Base-by-base conservation (phyloP, 179 eudicot species). In the Silene vulgaris region DNA sequence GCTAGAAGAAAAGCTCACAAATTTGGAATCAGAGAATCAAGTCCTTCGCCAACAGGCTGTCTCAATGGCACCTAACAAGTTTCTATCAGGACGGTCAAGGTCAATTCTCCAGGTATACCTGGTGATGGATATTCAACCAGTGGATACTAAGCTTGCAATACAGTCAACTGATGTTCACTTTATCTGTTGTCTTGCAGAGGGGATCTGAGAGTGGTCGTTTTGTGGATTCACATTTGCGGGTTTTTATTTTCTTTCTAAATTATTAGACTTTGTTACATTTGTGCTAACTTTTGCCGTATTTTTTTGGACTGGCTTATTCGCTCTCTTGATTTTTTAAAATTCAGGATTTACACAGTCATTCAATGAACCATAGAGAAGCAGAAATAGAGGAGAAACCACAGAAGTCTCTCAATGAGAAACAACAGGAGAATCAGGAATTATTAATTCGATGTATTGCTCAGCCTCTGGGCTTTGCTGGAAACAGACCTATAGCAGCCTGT, bases 371-470 rank as follows among this genome's bases (percentile, higher is more conserved):
- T 69, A 87, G 95, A 75, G 96, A 88, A 66, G 60, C 85, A 1
- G 98, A 94, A 80, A 64, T 85, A 63, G 98, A 94, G 82, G 98
- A 91, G 84, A 91, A 83, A 79, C 98, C 98, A 65, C 98, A 94
- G 75, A 94, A 90, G 78, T 91, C 91, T 78, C 96, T 94, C 21
- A 94, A 94, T 69, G 98, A 94, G 83, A 91, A 91, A 80, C 98
- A 94, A 76, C 89, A 84, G 62, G 97, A 93, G 79, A 86, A 90
- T 81, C 98, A 91, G 79, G 98, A 93, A 70, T 60, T 90, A 71
- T 90, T 94, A 66, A 83, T 94, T 20, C 86, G 85, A 69, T 90
- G 97, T 78, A 89, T 91, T 63, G 80, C 91, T 21, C 90, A 91
- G 77, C 91, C 78, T 82, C 75, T 94, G 79, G 98, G 96, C 71